These are phyloP conservation scores for Neonectria magnoliae DNA, from an alignment of 2,329 filamentous ascomycete genomes.

Conservation along the genomic window DNA sequence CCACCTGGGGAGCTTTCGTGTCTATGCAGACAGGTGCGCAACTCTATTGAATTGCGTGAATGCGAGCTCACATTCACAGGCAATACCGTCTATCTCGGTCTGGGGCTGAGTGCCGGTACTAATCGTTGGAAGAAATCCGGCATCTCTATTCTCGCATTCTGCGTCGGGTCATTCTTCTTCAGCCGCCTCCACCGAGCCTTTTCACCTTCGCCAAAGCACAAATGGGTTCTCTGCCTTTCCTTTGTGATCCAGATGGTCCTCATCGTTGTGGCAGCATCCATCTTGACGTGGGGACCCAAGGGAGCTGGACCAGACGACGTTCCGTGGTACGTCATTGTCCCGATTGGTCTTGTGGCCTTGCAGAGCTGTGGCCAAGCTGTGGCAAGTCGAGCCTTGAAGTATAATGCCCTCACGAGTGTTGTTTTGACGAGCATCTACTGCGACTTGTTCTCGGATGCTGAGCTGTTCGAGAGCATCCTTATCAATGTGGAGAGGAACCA, in stretches of 20 bases:
- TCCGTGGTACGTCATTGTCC: constrained; percentile 70
- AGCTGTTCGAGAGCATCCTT: constrained; percentile 52
- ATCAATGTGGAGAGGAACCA: constrained; percentile 62
- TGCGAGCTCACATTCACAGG: constrained; percentile 50
- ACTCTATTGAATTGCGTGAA: not conserved
- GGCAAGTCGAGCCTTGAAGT: constrained; percentile 75
- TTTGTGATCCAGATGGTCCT: constrained; percentile 64
- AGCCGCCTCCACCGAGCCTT: constrained; percentile 72
- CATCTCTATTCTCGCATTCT: constrained; percentile 77
- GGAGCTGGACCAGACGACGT: constrained; percentile 54
- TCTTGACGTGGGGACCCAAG: constrained; percentile 60
- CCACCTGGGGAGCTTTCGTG: constrained; percentile 82
- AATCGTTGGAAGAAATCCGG: constrained; percentile 65
- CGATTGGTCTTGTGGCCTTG: constrained; percentile 76
- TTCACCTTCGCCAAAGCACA: constrained; percentile 61
- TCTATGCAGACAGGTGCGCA: constrained; percentile 80
- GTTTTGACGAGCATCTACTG: constrained; percentile 86
- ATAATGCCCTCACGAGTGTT: constrained; percentile 78
- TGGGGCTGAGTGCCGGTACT: constrained; percentile 65
- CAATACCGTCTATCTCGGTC: constrained; percentile 82
- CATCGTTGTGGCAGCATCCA: constrained; percentile 61
- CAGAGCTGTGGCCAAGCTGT: constrained; percentile 83
- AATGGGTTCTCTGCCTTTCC: constrained; percentile 72
- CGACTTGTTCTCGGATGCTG: constrained; percentile 76
- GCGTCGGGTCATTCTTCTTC: constrained; percentile 77